Conservation (phyloP, 345 rosid genomes). For the Garcia nutans region DNA sequence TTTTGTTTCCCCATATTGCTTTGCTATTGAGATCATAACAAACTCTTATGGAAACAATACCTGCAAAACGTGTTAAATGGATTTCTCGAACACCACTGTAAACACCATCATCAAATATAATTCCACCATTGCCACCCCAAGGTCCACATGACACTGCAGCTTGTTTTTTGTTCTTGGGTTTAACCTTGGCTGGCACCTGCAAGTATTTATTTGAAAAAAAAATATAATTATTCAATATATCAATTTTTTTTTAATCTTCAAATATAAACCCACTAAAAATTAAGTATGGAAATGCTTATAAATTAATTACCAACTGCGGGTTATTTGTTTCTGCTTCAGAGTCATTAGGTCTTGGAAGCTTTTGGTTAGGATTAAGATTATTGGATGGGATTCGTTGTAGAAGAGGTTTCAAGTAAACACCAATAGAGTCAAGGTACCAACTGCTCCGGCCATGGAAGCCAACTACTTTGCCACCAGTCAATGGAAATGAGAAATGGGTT, state of each 20-base stretch:
- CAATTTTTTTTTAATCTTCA: neutral
- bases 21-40: slow-evolving; percentile 34
- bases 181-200: neutral
- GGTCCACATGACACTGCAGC: slow-evolving; percentile 20
- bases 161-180: slow-evolving; percentile 4
- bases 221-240: neutral
- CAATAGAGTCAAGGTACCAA: slow-evolving; percentile 31
- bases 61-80: slow-evolving; percentile 22
- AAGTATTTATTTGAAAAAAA: neutral
- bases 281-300: too few relatives aligned
- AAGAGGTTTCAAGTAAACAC: slow-evolving; percentile 27
- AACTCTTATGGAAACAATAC: slow-evolving; percentile 19
- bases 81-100: slow-evolving; percentile 27
- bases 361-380: neutral
- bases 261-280: neutral
- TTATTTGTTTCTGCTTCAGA: neutral
- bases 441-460: slow-evolving; percentile 38
- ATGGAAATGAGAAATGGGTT: slow-evolving; percentile 26
- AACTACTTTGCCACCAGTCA: slow-evolving; percentile 24
- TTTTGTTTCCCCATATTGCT: slow-evolving; percentile 26
- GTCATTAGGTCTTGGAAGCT: too few relatives aligned
- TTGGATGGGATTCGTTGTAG: slow-evolving; percentile 2
- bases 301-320: neutral
- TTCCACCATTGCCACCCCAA: slow-evolving; percentile 35
- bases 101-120: slow-evolving; percentile 30